Evolutionary conservation across 2,329 filamentous ascomycete genomes (phyloP).

Genomic region (Chrysoporthe austroafricana): DNA sequence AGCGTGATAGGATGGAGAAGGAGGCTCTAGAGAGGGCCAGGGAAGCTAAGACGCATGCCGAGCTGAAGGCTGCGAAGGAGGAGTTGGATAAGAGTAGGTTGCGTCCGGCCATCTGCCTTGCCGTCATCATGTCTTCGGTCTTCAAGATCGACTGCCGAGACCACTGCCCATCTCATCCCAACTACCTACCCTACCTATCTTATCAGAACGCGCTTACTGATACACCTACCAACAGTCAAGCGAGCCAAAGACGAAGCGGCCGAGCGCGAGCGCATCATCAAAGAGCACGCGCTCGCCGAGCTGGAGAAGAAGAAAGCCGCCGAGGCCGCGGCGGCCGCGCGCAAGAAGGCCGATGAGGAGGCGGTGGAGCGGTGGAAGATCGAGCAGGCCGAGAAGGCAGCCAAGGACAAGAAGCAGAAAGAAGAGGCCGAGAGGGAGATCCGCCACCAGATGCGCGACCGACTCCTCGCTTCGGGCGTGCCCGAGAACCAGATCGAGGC

Average conservation of each 20-base stretch:
- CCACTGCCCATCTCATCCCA: neutral
- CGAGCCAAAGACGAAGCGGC: constrained; percentile 50
- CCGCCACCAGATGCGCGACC: constrained; percentile 58
- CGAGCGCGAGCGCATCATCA: constrained; percentile 55
- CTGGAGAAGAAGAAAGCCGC: constrained; percentile 51
- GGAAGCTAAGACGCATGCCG: constrained; percentile 50
- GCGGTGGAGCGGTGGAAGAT: constrained; percentile 57
- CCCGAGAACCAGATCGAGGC: constrained; percentile 62
- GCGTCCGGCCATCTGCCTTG: neutral
- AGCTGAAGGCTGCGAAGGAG: constrained; percentile 53
- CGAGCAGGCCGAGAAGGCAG: constrained; percentile 51
- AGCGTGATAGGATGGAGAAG: constrained; percentile 40
- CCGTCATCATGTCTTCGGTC: too few species aligned
- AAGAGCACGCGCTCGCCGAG: constrained; percentile 54
- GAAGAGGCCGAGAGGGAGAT: constrained; percentile 58
- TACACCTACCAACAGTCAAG: constrained; percentile 37
- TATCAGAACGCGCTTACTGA: neutral
- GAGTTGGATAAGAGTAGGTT: constrained; percentile 48
- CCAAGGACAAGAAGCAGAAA: constrained; percentile 51
- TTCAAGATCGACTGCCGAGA: neutral
- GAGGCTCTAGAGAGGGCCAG: constrained; percentile 43
- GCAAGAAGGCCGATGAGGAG: constrained; percentile 52
- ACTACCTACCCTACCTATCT: neutral
- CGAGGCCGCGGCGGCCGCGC: constrained; percentile 48
- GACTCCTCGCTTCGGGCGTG: constrained; percentile 61